A percentile compares a stretch with the other conserved stretches of the same genome.
Evolutionary conservation across 1,284 basidiomycete species (phyloP).

Genomic region (Coniferiporia weirii): DNA sequence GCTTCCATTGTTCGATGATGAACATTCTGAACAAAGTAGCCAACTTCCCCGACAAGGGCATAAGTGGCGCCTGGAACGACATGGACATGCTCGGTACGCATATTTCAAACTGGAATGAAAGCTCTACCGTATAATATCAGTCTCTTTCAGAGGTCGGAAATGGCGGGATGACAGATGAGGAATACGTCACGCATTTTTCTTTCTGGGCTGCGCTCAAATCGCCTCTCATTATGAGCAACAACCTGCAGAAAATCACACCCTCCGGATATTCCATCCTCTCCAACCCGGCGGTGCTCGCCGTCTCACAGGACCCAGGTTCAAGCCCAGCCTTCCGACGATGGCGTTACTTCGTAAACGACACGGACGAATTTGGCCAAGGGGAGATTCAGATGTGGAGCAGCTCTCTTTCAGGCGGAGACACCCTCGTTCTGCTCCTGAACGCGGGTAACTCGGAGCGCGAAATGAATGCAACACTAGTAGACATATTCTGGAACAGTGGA

Average conservation of each 20-base stretch:
- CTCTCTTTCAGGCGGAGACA: slow-evolving; percentile 14
- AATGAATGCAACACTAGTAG: slow-evolving; percentile 19
- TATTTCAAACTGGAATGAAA: not conserved
- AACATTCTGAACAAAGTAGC: slow-evolving; percentile 38
- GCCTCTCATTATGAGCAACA: slow-evolving; percentile 38
- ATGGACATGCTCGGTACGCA: slow-evolving; percentile 36
- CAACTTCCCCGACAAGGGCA: slow-evolving; percentile 35
- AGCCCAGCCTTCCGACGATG: slow-evolving; percentile 15
- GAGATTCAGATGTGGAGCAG: slow-evolving; percentile 19
- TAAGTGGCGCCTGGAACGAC: slow-evolving; percentile 38
- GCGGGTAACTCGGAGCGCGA: slow-evolving; percentile 14
- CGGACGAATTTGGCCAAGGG: slow-evolving; percentile 15
- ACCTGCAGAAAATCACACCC: slow-evolving; percentile 32
- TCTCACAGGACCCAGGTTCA: slow-evolving; percentile 17
- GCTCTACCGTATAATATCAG: not conserved
- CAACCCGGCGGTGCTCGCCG: slow-evolving; percentile 15
- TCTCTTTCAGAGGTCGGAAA: slow-evolving; percentile 30
- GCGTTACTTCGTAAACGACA: slow-evolving; percentile 18
- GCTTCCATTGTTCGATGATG: slow-evolving; percentile 34
- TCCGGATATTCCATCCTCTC: slow-evolving; percentile 11
- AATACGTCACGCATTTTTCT: slow-evolving; percentile 40
- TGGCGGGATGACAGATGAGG: slow-evolving; percentile 38
- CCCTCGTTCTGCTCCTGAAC: slow-evolving; percentile 16
- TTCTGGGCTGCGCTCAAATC: slow-evolving; percentile 41
- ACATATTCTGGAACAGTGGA: slow-evolving; percentile 16